A percentile compares a stretch with the other conserved stretches of the same genome.
Evolutionary conservation across 164 flowering plant genomes (phyloP).

Genomic region (Aristolochia contorta): DNA sequence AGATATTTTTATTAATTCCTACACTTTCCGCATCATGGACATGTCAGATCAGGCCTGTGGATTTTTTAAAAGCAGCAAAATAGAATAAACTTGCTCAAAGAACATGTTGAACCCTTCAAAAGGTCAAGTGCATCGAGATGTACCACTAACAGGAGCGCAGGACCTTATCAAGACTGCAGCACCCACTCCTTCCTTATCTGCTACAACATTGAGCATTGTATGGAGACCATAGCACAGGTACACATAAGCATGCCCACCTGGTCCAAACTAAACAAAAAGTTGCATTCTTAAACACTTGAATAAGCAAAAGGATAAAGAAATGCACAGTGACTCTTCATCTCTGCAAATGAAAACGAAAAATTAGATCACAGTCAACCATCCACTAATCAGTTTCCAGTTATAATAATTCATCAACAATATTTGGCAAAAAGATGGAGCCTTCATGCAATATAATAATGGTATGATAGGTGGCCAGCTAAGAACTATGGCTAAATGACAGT

Average conservation of each 20-base stretch:
- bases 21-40: no score
- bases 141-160: conserved; percentile 84
- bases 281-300: background rate
- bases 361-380: no score
- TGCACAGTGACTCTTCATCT: background rate
- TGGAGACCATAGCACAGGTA: conserved; percentile 95
- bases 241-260: conserved; percentile 95
- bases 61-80: no score
- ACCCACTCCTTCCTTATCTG: conserved; percentile 88
- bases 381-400: no score
- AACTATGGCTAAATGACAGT: no score
- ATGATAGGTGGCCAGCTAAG: no score
- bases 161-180: conserved; percentile 92
- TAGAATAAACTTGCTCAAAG: background rate
- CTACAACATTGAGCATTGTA: conserved; percentile 89
- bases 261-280: conserved; percentile 57
- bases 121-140: background rate
- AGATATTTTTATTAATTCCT: no score
- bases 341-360: background rate
- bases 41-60: no score
- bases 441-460: no score
- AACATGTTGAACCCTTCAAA: background rate
- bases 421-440: no score
- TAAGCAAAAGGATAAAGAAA: background rate
- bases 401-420: no score